A percentile compares a stretch with the other conserved stretches of the same genome.
Conservation (phyloP, 352 stramenopile species). For the Phytophthora citricola region DNA sequence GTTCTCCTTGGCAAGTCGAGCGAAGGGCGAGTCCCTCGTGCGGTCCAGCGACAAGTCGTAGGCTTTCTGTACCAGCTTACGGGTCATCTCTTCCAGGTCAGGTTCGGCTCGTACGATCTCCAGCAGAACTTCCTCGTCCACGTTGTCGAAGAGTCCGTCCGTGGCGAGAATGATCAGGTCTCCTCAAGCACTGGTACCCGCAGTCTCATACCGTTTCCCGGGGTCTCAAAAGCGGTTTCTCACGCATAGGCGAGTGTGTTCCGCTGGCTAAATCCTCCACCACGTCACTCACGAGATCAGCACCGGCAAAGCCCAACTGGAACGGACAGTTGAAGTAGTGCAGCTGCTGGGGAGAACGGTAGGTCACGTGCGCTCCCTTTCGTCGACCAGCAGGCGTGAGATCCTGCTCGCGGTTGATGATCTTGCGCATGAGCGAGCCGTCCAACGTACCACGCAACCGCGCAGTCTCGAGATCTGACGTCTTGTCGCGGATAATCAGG, state of each 20-base stretch:
- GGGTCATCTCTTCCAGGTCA: conserved; percentile 79
- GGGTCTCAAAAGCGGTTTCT: conserved; percentile 91
- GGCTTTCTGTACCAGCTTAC: conserved; percentile 82
- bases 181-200: conserved; percentile 92
- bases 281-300: conserved; percentile 56
- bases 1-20: conserved; percentile 97
- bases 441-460: conserved; percentile 74
- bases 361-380: conserved; percentile 86
- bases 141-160: conserved; percentile 98
- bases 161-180: conserved; percentile 97
- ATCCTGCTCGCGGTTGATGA: conserved; percentile 68
- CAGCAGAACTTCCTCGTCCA: conserved; percentile 83
- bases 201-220: conserved; percentile 90
- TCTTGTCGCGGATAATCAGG: conserved; percentile 83
- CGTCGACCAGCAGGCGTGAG: conserved; percentile 72
- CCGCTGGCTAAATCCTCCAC: conserved; percentile 52
- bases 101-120: conserved; percentile 72
- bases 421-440: conserved; percentile 75
- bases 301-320: conserved; percentile 80
- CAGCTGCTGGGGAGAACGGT: conserved; percentile 96
- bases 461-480: conserved; percentile 69
- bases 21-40: conserved; percentile 95
- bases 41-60: conserved; percentile 94
- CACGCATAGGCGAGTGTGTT: conserved; percentile 60
- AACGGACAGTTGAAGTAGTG: conserved; percentile 98